phyloP scores from a whole-genome alignment of 2,329 filamentous ascomycete species.

The Ceratocystis cubensis region DNA sequence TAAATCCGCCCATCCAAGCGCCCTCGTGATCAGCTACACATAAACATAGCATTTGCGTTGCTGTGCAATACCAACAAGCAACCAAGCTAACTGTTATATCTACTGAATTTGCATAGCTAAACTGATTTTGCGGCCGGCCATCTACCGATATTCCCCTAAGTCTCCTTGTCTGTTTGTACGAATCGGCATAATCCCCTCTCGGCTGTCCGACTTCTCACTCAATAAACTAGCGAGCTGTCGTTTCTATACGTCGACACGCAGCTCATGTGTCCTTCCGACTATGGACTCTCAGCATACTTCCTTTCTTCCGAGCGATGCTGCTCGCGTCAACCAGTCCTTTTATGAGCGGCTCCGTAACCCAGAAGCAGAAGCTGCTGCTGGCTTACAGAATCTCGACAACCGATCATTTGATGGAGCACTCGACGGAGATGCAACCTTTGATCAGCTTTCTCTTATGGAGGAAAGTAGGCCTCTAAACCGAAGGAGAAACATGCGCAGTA shows the following conservation, averaged over 20 bases:
- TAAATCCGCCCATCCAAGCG: background rate
- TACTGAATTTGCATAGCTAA: too few species aligned
- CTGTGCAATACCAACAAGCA: background rate
- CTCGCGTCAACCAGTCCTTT: constrained; percentile 33
- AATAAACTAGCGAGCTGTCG: background rate
- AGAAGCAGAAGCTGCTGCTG: background rate
- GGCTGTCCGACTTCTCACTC: background rate
- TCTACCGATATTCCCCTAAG: too few species aligned
- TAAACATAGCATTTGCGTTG: background rate
- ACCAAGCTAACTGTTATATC: too few species aligned
- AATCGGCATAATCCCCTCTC: too few species aligned
- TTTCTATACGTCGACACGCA: background rate
- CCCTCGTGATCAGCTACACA: background rate
- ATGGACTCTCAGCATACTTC: constrained; percentile 32
- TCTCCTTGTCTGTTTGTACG: too few species aligned
- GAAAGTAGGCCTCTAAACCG: constrained; percentile 36
- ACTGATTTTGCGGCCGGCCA: too few species aligned
- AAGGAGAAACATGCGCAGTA: background rate
- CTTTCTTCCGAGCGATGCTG: constrained; percentile 32
- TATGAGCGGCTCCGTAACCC: constrained; percentile 36
- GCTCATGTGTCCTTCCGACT: background rate
- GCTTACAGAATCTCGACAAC: background rate
- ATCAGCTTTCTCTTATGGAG: constrained; percentile 33
- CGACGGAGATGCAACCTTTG: constrained; percentile 36
- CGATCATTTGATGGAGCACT: constrained; percentile 30